Evolutionary conservation across 2,329 filamentous ascomycete genomes (phyloP).

Genomic region (Macrophomina tecta): DNA sequence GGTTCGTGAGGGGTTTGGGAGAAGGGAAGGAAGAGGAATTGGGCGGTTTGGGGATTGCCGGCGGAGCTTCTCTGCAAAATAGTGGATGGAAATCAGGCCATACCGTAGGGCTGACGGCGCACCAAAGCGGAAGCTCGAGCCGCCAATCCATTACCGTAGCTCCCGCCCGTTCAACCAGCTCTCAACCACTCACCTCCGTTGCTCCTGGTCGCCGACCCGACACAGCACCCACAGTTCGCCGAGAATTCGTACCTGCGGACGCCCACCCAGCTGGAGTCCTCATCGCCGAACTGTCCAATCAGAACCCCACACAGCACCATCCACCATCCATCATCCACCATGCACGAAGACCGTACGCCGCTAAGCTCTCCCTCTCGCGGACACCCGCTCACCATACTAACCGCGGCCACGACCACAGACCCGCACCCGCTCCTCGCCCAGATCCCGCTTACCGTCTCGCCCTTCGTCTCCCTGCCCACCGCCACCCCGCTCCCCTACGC

Average conservation of each 20-base stretch:
- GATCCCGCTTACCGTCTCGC: conserved; percentile 90
- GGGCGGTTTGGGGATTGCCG: conserved; percentile 10
- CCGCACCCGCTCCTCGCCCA: conserved; percentile 90
- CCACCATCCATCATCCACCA: conserved; percentile 32
- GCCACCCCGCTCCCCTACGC: conserved; percentile 93
- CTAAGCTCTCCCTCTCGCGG: conserved; percentile 14
- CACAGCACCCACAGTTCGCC: background rate
- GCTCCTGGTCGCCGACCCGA: conserved; percentile 2
- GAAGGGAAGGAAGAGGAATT: conserved; percentile 10
- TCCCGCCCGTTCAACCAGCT: background rate
- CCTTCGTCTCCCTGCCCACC: conserved; percentile 88
- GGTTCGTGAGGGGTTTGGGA: background rate
- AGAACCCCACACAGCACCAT: background rate
- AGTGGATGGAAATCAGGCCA: conserved; percentile 25
- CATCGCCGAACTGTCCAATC: no score
- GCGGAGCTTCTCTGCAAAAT: conserved; percentile 15
- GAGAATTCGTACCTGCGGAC: background rate
- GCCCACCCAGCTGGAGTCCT: background rate
- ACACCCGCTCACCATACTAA: conserved; percentile 13
- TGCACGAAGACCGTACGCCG: conserved; percentile 41
- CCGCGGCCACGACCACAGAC: conserved; percentile 38
- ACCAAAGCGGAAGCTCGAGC: conserved; percentile 21
- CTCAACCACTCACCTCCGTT: conserved; percentile 9
- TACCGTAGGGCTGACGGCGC: conserved; percentile 22
- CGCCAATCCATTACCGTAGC: conserved; percentile 5